Evolutionary conservation across 2,329 filamentous ascomycete species (phyloP).

Genomic region (Gliomastix tumulicola): DNA sequence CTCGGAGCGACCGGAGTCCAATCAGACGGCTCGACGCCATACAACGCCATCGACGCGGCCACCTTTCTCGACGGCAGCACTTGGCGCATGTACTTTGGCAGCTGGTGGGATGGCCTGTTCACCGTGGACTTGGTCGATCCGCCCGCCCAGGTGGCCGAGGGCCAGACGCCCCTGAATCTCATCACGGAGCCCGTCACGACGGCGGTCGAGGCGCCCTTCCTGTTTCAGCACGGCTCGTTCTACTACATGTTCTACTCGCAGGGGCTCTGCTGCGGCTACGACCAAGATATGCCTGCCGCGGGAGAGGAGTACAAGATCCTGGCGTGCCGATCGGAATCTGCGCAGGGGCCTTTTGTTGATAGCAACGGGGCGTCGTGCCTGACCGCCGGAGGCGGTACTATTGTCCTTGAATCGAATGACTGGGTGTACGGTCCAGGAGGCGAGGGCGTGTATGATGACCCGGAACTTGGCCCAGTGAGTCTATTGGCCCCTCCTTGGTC

Average conservation of each 20-base stretch:
- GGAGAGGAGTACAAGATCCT: constrained; percentile 60
- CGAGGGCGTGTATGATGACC: constrained; percentile 35
- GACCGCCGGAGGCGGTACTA: constrained; percentile 52
- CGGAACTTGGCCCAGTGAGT: too few relatives aligned
- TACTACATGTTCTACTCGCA: constrained; percentile 61
- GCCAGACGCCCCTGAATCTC: constrained; percentile 17
- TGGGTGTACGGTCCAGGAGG: constrained; percentile 60
- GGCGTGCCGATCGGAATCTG: constrained; percentile 49
- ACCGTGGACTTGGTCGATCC: constrained; percentile 43
- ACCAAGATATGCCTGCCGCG: constrained; percentile 37
- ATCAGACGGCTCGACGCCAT: constrained; percentile 33
- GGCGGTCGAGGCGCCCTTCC: constrained; percentile 48
- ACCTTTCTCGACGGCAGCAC: constrained; percentile 38
- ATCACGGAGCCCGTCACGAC: constrained; percentile 43
- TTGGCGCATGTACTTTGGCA: constrained; percentile 52
- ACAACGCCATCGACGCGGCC: constrained; percentile 57
- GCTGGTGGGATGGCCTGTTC: constrained; percentile 61
- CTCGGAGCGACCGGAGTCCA: constrained; percentile 46
- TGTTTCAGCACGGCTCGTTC: constrained; percentile 46
- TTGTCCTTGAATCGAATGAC: constrained; percentile 52
- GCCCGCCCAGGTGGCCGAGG: constrained; percentile 17
- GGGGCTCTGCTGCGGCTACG: constrained; percentile 55
- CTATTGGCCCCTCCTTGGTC: too few relatives aligned
- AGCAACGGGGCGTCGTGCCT: constrained; percentile 41
- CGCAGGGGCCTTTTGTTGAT: constrained; percentile 51